Evolutionary conservation across 2,329 filamentous ascomycete species (phyloP), one percentile per base, ranked within the genome.

Genomic region (Apiospora sp.): DNA sequence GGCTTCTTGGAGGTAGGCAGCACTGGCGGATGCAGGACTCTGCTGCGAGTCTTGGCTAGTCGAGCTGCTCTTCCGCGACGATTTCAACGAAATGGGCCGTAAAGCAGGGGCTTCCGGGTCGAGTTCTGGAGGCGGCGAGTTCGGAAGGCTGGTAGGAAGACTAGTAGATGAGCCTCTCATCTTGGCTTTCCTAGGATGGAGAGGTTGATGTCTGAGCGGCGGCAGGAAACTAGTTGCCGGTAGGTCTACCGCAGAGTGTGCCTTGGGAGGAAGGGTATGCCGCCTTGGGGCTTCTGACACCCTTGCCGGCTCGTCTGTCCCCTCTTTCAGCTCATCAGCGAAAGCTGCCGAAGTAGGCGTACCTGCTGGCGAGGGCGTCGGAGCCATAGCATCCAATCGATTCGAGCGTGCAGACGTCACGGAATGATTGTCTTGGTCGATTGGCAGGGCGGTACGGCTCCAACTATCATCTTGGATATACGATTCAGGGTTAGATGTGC

Each of bases 191-290:
- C 76, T 80, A 75, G 76, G 71, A 64, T 79, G 79, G 6, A 86
- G 78, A 12, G 83, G 78, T 54, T 84, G 84, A 51, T 85, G 82
- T 54, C 81, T 83, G 5, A 82, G 77, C n/a, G 81, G 76, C 1
- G 84, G 82, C 27, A 82, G 77, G 72, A 81, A 84, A 70, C 76
- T 82, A 19, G 81, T 75, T 10, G 79, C 77, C 48, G 77, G 75
- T 41, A 80, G 72, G 37, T 81, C 79, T 5, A 80, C 70, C 24
- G 79, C 78, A 1, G 79, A 80, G 48, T 80, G 78, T 13, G 79
- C 75, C 68, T 77, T 77, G 12, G 74, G 76, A 24, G 76, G 76
- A 14, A 78, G 68, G 19, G 70, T 48, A 24, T 74, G 72, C 61
- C 71, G 69, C 30, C 71, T 67, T 14, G 70, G 71, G 46, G 61